A percentile compares a stretch with the other conserved stretches of the same genome.
Evolutionary conservation across 768 basidiomycete genomes (phyloP).

Genomic region (Suillus discolor): DNA sequence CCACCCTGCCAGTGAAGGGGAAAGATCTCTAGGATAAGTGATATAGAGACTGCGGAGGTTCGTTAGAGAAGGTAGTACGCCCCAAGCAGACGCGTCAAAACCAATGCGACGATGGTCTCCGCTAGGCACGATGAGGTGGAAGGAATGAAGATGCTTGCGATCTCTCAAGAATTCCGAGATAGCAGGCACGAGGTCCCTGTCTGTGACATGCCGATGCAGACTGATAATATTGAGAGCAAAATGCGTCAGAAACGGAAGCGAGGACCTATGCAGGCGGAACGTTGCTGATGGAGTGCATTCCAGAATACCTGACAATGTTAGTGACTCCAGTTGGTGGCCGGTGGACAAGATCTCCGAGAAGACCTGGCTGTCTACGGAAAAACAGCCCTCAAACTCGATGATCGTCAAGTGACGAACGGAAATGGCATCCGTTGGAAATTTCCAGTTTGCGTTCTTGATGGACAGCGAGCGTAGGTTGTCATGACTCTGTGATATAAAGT

Average conservation of each 20-base stretch:
- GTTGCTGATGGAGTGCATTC: constrained; percentile 52
- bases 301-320: constrained; percentile 56
- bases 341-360: constrained; percentile 62
- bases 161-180: constrained; percentile 68
- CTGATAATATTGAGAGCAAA: constrained; percentile 57
- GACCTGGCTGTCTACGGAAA: constrained; percentile 50
- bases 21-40: constrained; percentile 64
- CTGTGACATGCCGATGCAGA: constrained; percentile 45
- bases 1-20: constrained; percentile 67
- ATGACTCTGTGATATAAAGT: constrained; percentile 56
- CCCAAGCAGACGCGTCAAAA: constrained; percentile 72
- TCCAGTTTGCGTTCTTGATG: constrained; percentile 57
- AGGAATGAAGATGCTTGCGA: constrained; percentile 50
- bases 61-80: constrained; percentile 61
- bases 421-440: constrained; percentile 54
- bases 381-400: constrained; percentile 61
- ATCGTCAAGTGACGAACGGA: constrained; percentile 65
- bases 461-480: constrained; percentile 54
- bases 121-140: constrained; percentile 49
- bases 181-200: constrained; percentile 69
- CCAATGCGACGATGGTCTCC: constrained; percentile 55
- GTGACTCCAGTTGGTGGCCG: constrained; percentile 64
- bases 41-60: constrained; percentile 58
- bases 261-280: constrained; percentile 45
- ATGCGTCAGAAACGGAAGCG: constrained; percentile 65